These are phyloP conservation scores for Cladosporium sp. DNA, from an alignment of 2,329 filamentous ascomycete species.

Conservation along the genomic window DNA sequence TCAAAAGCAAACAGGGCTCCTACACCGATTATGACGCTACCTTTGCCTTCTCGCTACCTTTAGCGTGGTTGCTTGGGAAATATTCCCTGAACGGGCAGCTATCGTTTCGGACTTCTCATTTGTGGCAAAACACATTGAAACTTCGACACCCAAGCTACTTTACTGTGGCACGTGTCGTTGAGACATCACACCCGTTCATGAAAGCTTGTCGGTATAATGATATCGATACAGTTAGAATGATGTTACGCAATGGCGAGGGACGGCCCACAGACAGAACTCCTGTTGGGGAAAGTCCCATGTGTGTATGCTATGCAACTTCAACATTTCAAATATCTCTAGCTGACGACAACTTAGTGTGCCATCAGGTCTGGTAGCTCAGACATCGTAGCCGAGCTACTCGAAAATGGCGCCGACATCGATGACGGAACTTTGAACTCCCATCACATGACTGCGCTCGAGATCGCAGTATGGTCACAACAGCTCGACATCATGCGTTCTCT, in stretches of 20 bases:
- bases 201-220: neutral
- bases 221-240: neutral
- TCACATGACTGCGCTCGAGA: slow-evolving; percentile 16
- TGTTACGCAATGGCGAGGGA: slow-evolving; percentile 1
- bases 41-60: neutral
- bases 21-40: neutral
- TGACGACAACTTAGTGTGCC: neutral
- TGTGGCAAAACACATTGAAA: neutral
- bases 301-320: neutral
- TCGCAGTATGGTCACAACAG: slow-evolving; percentile 13
- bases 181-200: neutral
- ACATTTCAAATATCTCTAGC: neutral
- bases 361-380: neutral
- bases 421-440: slow-evolving; percentile 20
- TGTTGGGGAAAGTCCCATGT: neutral
- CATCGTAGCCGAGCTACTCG: slow-evolving; percentile 18
- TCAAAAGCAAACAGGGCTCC: neutral
- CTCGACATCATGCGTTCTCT: neutral
- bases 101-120: neutral
- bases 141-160: neutral
- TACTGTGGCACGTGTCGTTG: neutral
- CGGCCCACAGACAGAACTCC: neutral
- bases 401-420: slow-evolving; percentile 16
- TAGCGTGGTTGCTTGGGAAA: neutral
- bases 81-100: neutral